These are phyloP conservation scores for Claviceps sp. DNA, from an alignment of 2,329 filamentous ascomycete species.

Conservation along the genomic window DNA sequence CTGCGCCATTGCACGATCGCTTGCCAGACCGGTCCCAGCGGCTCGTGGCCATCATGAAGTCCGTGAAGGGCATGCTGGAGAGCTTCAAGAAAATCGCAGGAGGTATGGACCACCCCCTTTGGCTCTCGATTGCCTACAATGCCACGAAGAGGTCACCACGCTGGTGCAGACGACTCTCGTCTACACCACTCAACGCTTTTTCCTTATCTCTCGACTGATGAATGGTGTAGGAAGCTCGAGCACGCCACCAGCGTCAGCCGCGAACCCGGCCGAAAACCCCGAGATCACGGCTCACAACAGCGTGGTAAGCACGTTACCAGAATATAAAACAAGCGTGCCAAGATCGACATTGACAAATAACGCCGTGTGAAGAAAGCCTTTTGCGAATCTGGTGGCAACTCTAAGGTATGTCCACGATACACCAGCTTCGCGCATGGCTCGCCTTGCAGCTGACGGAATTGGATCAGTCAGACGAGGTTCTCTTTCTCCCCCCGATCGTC, in stretches of 20 bases:
- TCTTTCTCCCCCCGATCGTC: constrained; percentile 86
- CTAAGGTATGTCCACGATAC: constrained; percentile 25
- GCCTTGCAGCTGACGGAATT: background rate
- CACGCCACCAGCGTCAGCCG: constrained; percentile 10
- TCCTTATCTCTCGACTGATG: background rate
- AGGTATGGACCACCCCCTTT: constrained; percentile 7
- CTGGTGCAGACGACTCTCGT: too few species aligned
- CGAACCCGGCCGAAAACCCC: constrained; percentile 41
- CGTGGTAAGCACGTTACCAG: constrained; percentile 39
- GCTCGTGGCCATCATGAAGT: constrained; percentile 20
- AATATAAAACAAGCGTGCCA: background rate
- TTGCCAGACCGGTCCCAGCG: background rate
- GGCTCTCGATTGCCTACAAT: background rate
- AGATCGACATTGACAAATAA: constrained; percentile 12
- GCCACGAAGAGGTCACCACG: background rate
- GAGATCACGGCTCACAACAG: constrained; percentile 52
- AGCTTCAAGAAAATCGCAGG: constrained; percentile 37
- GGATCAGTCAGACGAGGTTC: constrained; percentile 70
- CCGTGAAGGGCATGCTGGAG: constrained; percentile 40
- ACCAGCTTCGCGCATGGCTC: background rate
- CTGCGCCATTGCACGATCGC: background rate
- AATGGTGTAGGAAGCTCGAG: constrained; percentile 1
- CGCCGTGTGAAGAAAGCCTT: constrained; percentile 50
- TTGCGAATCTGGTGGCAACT: constrained; percentile 59
- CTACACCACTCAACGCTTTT: background rate